Evolutionary conservation across 306 rosid species (phyloP), one percentile per base, ranked within the genome.

Genomic region (Cyamopsis tetragonoloba): DNA sequence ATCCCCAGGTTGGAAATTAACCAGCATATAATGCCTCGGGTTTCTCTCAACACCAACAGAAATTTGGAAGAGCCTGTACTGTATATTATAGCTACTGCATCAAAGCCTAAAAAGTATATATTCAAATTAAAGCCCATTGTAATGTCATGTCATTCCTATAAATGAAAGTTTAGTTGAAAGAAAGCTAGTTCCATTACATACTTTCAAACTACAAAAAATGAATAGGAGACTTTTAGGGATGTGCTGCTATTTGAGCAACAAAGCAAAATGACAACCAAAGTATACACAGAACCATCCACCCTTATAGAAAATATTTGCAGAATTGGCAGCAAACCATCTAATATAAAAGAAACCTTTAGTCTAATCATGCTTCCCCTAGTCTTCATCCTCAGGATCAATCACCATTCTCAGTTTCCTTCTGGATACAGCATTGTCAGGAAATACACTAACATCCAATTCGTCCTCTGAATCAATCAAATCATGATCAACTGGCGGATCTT

Each of bases 361-460:
- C 43, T 48, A 28, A 30, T 38, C 28, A 44, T 11, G 68, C 60
- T 67, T 72, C 73, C 66, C 26, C 77, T 78, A 87, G 50, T 89
- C 91, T 59, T 86, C 88, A 55, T 89, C 93, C 69, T 87, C 96
- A 12, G 82, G 76, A 49, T 92, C 98, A 73, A 92, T 79, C 12
- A 89, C 87, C 97, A 88, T 86, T 80, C 93, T 85, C 73, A 77
- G 79, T 84, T 72, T 87, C 79, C 96, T 89, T 83, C 88, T 86
- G 41, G 72, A 76, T 44, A 62, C 60, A 50, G 71, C 75, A 63
- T 71, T 84, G 15, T 69, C 72, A 58, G 81, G 66, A 30, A 73
- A 14, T 51, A 35, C 79, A 61, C 54, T 51, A 23, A 68, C 11
- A 70, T 18, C 46, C 73, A 59, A 71, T 66, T 92, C 98, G 78